Evolutionary conservation across 2,329 filamentous ascomycete species (phyloP).

Genomic region (Shiraia bambusicola): DNA sequence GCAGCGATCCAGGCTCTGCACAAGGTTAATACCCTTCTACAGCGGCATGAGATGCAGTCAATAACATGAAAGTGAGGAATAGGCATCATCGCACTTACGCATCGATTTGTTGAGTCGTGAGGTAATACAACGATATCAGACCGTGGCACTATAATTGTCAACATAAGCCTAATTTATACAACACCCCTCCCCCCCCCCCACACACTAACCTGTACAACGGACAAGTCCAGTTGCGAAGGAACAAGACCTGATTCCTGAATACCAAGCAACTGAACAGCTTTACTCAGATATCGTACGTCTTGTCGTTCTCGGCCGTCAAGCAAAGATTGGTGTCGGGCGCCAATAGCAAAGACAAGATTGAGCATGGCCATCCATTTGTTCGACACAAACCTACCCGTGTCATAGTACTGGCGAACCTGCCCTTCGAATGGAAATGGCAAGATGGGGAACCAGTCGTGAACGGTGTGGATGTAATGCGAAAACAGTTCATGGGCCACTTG

Average conservation of each 20-base stretch:
- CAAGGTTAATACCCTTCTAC: background rate
- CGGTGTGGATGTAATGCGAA: background rate
- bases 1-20: constrained; percentile 3
- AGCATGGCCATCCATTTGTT: constrained; percentile 4
- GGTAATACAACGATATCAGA: constrained; percentile 5
- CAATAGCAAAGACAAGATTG: constrained; percentile 8
- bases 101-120: constrained; percentile 1
- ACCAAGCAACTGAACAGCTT: constrained; percentile 1
- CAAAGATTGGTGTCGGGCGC: constrained; percentile 2
- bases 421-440: background rate
- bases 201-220: constrained; percentile 2
- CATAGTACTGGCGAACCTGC: constrained; percentile 1
- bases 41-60: background rate
- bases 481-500: background rate
- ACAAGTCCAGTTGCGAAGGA: background rate
- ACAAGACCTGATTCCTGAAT: background rate
- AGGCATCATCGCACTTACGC: background rate
- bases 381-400: background rate
- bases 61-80: too few relatives aligned
- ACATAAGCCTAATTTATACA: background rate
- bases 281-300: background rate
- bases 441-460: constrained; percentile 5
- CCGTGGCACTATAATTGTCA: constrained; percentile 1
- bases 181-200: too few relatives aligned
- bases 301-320: background rate